These are phyloP conservation scores for Hypholoma sublateritium DNA, from an alignment of 768 basidiomycete species.

Conservation along the genomic window DNA sequence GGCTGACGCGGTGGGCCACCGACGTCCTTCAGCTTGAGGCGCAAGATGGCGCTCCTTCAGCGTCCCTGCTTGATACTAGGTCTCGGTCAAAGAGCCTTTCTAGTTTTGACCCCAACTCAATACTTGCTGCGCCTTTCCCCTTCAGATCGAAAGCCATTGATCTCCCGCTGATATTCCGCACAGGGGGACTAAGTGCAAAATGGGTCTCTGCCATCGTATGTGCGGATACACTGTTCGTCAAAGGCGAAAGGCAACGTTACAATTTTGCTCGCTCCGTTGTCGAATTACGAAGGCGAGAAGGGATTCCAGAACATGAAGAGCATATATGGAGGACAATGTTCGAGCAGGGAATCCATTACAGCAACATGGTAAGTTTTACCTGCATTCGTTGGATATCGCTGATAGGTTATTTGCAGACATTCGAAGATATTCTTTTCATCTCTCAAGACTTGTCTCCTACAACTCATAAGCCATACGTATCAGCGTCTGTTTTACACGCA, in stretches of 20 bases:
- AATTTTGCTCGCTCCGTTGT: conserved; percentile 72
- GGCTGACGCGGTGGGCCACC: conserved; percentile 82
- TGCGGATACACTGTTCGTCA: conserved; percentile 79
- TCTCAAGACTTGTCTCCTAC: conserved; percentile 74
- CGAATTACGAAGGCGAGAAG: conserved; percentile 64
- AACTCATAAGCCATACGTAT: conserved; percentile 68
- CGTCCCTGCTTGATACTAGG: background rate
- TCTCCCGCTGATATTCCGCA: conserved; percentile 66
- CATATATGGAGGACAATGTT: conserved; percentile 71
- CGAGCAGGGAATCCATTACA: conserved; percentile 76
- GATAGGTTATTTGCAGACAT: conserved; percentile 44
- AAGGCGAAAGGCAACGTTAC: conserved; percentile 78
- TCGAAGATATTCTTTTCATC: conserved; percentile 77
- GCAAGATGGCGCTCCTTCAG: background rate
- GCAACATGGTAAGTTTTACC: conserved; percentile 54
- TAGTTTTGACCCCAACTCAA: conserved; percentile 9
- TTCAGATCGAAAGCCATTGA: conserved; percentile 1
- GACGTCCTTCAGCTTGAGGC: conserved; percentile 74
- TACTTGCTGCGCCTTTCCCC: background rate
- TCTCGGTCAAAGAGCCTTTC: conserved; percentile 16
- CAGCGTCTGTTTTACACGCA: conserved; percentile 64
- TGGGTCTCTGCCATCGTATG: conserved; percentile 78
- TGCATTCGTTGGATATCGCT: background rate
- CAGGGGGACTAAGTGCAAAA: conserved; percentile 66
- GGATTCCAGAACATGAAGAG: conserved; percentile 64